A percentile compares a stretch with the other conserved stretches of the same genome.
Evolutionary conservation across 2,329 filamentous ascomycete species (phyloP).

Genomic region (Aspergillus sp.): DNA sequence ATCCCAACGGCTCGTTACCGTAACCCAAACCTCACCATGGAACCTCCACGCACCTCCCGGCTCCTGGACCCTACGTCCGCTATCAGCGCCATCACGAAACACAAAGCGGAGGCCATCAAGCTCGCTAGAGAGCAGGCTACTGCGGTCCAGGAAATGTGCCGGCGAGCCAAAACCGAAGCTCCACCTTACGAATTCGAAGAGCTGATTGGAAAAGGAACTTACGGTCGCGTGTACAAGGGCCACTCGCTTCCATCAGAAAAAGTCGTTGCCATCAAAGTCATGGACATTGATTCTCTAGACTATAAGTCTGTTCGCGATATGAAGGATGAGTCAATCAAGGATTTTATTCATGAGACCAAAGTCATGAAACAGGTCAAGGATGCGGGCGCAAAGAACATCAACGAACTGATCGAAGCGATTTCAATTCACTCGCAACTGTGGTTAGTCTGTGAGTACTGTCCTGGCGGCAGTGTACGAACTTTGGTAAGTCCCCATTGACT

Average conservation of each 20-base stretch:
- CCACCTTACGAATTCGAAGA: constrained; percentile 52
- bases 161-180: constrained; percentile 43
- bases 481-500: constrained; percentile 48
- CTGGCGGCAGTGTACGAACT: constrained; percentile 65
- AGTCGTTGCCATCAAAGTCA: constrained; percentile 52
- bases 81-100: constrained; percentile 47
- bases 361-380: constrained; percentile 64
- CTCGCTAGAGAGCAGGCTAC: constrained; percentile 47
- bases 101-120: constrained; percentile 49
- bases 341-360: constrained; percentile 62
- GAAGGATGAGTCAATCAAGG: constrained; percentile 51
- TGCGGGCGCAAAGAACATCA: constrained; percentile 62
- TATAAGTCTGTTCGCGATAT: constrained; percentile 48
- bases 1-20: not conserved
- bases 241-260: constrained; percentile 39
- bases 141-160: constrained; percentile 48
- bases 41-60: constrained; percentile 27
- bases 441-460: constrained; percentile 67
- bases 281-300: constrained; percentile 51
- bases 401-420: constrained; percentile 63
- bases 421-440: constrained; percentile 64
- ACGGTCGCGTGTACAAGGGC: constrained; percentile 53
- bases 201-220: constrained; percentile 52
- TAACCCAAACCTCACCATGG: constrained; percentile 12
- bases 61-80: constrained; percentile 44